Base-by-base conservation (phyloP, 2,329 filamentous ascomycete species). In the Exophiala aquamarina region DNA sequence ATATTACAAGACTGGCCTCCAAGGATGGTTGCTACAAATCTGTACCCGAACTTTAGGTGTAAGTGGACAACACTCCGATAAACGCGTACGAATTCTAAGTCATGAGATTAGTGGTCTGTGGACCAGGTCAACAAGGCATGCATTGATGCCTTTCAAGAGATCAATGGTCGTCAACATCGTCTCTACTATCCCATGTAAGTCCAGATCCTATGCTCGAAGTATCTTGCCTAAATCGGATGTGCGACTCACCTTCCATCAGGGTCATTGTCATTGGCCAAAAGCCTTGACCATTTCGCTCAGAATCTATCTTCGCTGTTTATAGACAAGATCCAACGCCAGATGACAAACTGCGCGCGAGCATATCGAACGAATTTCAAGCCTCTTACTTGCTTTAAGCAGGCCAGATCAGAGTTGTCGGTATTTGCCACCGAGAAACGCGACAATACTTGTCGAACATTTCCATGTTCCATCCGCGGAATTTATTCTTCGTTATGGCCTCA, bases 1-100 rank as follows among this genome's bases (percentile, higher is more conserved):
- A 5, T 57, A 54, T 41, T 63, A 61, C 56, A 52, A 59, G 41
- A 54, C 58, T 17, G 61, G 61, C 11, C 33, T 63, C 23, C 61
- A 63, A 37, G 52, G 56, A n/a, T 63, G 61, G 61, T 50, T 56
- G 14, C 31, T 63, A 14, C 50, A 57, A 19, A 49, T 61, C 14
- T 55, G 57, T 26, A 63, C 59, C 14, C 49, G 56, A 44, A 35
- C 42, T 21, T 37, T 61, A 44, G 55, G 58, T 10, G 61, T 63
- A 35, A 55, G 61, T 57, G 23, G 26, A 31, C 39, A 8, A 13
- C 36, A 5, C n/a, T 29, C 15, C 8, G 23, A 26, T 26, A 33
- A 28, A 17, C 15, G 9, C 11, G 10, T 11, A 5, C n/a, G 23
- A 20, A 7, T 14, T 42, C 18, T 19, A 31, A 21, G 49, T 50